These are phyloP conservation scores for Teunomyces cretensis DNA, from an alignment of 805 yeast genomes.

Conservation along the genomic window DNA sequence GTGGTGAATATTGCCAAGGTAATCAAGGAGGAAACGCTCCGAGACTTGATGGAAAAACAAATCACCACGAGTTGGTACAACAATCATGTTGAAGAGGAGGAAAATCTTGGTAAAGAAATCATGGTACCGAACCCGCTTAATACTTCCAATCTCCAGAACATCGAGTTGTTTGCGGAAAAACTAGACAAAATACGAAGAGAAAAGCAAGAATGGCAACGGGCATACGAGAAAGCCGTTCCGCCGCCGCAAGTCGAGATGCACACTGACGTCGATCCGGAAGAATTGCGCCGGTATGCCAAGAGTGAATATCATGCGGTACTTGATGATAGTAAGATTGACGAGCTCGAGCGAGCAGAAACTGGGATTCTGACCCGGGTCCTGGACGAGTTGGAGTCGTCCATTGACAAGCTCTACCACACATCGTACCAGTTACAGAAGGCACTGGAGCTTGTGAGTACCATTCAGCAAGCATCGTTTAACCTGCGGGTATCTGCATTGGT, in stretches of 20 bases:
- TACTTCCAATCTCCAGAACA: slow-evolving; percentile 46
- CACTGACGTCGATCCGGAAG: slow-evolving; percentile 9
- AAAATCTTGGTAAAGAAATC: slow-evolving; percentile 25
- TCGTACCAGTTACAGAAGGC: slow-evolving; percentile 28
- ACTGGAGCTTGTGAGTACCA: slow-evolving; percentile 19
- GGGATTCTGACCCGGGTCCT: slow-evolving; percentile 9
- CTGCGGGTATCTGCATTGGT: slow-evolving; percentile 20
- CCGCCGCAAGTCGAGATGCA: slow-evolving; percentile 3
- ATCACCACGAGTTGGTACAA: slow-evolving; percentile 72
- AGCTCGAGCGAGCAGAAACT: background rate
- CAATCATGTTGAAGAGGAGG: slow-evolving; percentile 21
- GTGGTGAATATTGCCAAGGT: slow-evolving; percentile 56
- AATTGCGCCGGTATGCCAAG: slow-evolving; percentile 1
- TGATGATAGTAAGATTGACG: slow-evolving; percentile 13
- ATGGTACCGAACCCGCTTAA: slow-evolving; percentile 63
- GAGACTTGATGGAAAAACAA: slow-evolving; percentile 58
- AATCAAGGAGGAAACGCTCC: slow-evolving; percentile 61
- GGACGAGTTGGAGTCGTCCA: slow-evolving; percentile 21
- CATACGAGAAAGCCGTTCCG: slow-evolving; percentile 15
- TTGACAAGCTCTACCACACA: slow-evolving; percentile 40
- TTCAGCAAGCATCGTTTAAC: slow-evolving; percentile 17
- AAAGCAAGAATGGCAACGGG: slow-evolving; percentile 46
- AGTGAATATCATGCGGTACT: slow-evolving; percentile 14
- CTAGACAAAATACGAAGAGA: slow-evolving; percentile 46
- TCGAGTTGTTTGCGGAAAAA: slow-evolving; percentile 46